phyloP scores from a whole-genome alignment of 164 flowering plant species.

The Amborella trichopoda region DNA sequence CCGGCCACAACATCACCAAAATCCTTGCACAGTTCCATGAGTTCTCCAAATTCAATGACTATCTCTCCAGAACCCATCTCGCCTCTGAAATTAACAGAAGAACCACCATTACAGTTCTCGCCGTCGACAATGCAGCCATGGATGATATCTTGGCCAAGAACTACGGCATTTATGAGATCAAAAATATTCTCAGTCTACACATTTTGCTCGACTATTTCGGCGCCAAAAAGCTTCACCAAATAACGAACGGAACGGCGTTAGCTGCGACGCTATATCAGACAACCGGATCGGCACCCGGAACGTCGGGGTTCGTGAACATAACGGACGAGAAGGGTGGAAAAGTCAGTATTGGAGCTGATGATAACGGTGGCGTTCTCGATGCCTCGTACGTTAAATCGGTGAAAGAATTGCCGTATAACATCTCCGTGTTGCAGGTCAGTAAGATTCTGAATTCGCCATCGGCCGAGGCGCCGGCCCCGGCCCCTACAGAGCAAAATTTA shows the following conservation, averaged over 20 bases:
- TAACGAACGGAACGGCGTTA: constrained; percentile 44
- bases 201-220: constrained; percentile 74
- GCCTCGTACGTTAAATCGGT: constrained; percentile 59
- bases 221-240: constrained; percentile 74
- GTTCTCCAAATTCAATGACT: constrained; percentile 79
- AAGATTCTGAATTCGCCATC: constrained; percentile 36
- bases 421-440: constrained; percentile 74
- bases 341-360: constrained; percentile 55
- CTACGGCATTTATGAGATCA: constrained; percentile 37
- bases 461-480: constrained; percentile 78
- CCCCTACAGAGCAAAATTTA: constrained; percentile 37
- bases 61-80: constrained; percentile 58
- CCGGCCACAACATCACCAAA: constrained; percentile 78
- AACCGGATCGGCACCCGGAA: constrained; percentile 59
- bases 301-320: constrained; percentile 64
- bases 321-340: constrained; percentile 67
- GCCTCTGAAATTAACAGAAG: constrained; percentile 74
- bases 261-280: constrained; percentile 63
- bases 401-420: constrained; percentile 57
- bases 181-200: constrained; percentile 66
- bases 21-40: constrained; percentile 66
- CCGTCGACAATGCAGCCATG: constrained; percentile 74
- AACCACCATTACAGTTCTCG: constrained; percentile 67
- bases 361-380: constrained; percentile 26
- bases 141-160: constrained; percentile 35